phyloP scores from a whole-genome alignment of 306 rosid genomes.

The Pachyrhizus erosus region DNA sequence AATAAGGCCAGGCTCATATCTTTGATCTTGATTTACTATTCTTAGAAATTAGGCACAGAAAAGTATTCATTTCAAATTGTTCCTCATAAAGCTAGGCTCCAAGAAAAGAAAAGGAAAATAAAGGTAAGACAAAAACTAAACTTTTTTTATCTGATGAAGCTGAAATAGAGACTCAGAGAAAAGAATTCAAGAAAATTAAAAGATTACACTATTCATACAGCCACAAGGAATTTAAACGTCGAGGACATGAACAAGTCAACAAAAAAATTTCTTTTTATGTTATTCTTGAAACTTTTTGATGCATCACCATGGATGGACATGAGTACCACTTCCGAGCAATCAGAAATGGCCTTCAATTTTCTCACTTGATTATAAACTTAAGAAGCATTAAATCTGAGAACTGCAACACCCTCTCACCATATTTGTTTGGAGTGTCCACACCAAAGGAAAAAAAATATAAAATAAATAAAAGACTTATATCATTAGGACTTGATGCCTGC shows the following conservation, averaged over 20 bases:
- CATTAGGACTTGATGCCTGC: slow-evolving; percentile 10
- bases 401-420: slow-evolving; percentile 17
- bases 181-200: slow-evolving; percentile 35
- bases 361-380: background rate
- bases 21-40: slow-evolving; percentile 36
- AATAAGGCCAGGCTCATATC: background rate
- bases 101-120: slow-evolving; percentile 24
- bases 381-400: slow-evolving; percentile 39
- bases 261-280: background rate
- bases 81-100: slow-evolving; percentile 33
- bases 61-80: slow-evolving; percentile 47
- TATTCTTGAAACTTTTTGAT: slow-evolving; percentile 2
- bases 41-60: slow-evolving; percentile 40
- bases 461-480: background rate
- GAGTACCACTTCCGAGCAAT: background rate
- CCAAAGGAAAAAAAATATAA: background rate
- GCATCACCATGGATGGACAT: slow-evolving; percentile 3
- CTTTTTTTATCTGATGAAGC: slow-evolving; percentile 18
- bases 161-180: slow-evolving; percentile 21
- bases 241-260: background rate
- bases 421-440: background rate
- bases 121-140: slow-evolving; percentile 2
- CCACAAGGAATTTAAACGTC: slow-evolving; percentile 22
- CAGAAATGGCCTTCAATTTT: slow-evolving; percentile 19
- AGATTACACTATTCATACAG: slow-evolving; percentile 21